Evolutionary conservation across 352 stramenopile genomes (phyloP).

Genomic region (Phytophthora capsici): DNA sequence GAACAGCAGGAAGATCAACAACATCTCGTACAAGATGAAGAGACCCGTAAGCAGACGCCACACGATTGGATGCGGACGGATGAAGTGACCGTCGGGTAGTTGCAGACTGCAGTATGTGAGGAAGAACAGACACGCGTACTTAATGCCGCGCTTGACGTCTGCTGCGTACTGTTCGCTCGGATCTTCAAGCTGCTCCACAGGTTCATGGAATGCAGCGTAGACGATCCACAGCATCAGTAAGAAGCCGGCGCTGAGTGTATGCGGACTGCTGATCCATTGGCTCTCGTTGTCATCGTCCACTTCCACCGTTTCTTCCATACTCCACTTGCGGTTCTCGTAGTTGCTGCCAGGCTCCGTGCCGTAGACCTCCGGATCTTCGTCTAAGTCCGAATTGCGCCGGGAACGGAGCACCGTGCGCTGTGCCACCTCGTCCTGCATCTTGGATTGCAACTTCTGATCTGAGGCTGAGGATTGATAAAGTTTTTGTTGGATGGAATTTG

Average conservation of each 20-base stretch:
- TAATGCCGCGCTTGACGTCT: constrained; percentile 75
- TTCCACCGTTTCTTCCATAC: constrained; percentile 79
- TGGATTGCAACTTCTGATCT: constrained; percentile 20
- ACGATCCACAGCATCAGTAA: constrained; percentile 86
- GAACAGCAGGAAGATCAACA: constrained; percentile 89
- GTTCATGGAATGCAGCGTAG: constrained; percentile 84
- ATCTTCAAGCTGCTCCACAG: constrained; percentile 43
- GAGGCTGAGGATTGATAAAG: constrained; percentile 19
- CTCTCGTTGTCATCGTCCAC: constrained; percentile 78
- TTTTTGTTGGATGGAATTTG: constrained; percentile 33
- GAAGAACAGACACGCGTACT: constrained; percentile 86
- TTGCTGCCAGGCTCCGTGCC: constrained; percentile 53
- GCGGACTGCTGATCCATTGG: constrained; percentile 85
- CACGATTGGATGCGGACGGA: constrained; percentile 90
- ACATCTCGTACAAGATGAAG: constrained; percentile 94
- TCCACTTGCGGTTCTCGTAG: constrained; percentile 87
- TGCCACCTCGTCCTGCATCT: constrained; percentile 35
- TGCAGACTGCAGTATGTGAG: constrained; percentile 89
- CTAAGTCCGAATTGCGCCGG: constrained; percentile 65
- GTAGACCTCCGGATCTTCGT: constrained; percentile 51
- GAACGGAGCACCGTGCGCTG: constrained; percentile 59
- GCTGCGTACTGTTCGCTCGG: constrained; percentile 42
- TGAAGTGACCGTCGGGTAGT: constrained; percentile 86
- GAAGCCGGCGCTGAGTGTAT: constrained; percentile 82
- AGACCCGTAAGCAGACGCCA: constrained; percentile 91